phyloP scores from a whole-genome alignment of 306 rosid genomes.

The Argentina anserina region DNA sequence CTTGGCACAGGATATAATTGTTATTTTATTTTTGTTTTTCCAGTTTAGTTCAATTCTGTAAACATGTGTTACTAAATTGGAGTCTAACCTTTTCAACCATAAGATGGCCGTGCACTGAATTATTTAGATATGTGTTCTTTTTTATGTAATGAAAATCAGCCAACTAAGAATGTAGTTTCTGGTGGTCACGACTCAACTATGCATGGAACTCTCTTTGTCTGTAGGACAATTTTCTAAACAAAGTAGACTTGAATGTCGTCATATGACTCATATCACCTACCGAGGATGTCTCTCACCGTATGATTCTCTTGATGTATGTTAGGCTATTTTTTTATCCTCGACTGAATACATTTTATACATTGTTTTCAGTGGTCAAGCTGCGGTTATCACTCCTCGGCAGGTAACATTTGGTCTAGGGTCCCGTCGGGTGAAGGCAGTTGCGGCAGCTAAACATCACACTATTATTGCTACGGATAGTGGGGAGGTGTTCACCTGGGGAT shows the following conservation, averaged over 20 bases:
- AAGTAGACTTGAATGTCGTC: neutral
- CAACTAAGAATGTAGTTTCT: neutral
- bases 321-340: constrained; percentile 15
- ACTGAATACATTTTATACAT: constrained; percentile 32
- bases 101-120: neutral
- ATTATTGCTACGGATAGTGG: constrained; percentile 87
- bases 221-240: neutral
- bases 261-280: too few species aligned
- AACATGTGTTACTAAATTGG: neutral
- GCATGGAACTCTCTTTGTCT: neutral
- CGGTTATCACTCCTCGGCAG: constrained; percentile 96
- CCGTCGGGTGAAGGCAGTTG: constrained; percentile 74
- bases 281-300: neutral
- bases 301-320: neutral
- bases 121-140: neutral
- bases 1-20: neutral
- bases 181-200: neutral
- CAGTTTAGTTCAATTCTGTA: neutral
- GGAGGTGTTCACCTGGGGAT: constrained; percentile 98
- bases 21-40: neutral
- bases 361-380: constrained; percentile 94
- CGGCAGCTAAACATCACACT: constrained; percentile 98
- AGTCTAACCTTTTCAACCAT: neutral
- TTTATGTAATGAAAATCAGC: neutral
- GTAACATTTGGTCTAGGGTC: constrained; percentile 86